Percentiles rank a stretch among this genome's conserved stretches.
phyloP scores from a whole-genome alignment of 192 early-diverging fungal species.

The Coemansia interrupta region DNA sequence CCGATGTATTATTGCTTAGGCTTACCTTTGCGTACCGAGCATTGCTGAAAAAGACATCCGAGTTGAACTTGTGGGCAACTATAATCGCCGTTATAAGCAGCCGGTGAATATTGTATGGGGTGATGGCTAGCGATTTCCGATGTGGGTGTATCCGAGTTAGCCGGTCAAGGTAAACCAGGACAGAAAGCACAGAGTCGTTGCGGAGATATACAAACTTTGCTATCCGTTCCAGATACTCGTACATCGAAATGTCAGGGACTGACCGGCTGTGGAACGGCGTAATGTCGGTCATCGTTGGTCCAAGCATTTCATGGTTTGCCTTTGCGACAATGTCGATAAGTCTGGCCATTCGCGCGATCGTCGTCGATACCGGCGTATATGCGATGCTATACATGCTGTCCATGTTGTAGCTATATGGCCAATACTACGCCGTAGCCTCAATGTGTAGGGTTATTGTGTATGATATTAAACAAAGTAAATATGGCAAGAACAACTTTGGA shows the following conservation, averaged over 20 bases:
- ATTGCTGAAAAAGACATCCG: constrained; percentile 72
- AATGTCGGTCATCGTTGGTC: constrained; percentile 23
- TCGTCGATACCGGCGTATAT: constrained; percentile 31
- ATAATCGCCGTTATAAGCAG: constrained; percentile 67
- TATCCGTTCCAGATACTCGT: constrained; percentile 64
- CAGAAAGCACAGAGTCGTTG: constrained; percentile 63
- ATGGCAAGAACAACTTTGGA: too few species aligned
- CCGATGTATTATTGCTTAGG: too few species aligned
- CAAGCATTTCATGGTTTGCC: constrained; percentile 26
- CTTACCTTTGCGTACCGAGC: constrained; percentile 63
- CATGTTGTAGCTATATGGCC: neutral
- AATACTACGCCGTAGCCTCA: neutral
- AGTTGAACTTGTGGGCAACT: constrained; percentile 71
- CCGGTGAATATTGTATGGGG: constrained; percentile 68
- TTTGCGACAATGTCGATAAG: constrained; percentile 29
- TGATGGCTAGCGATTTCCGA: constrained; percentile 55
- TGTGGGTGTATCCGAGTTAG: constrained; percentile 51
- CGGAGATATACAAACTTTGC: constrained; percentile 65
- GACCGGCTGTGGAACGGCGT: constrained; percentile 72
- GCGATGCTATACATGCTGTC: constrained; percentile 36
- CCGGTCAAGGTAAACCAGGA: constrained; percentile 74
- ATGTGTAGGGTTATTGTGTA: too few species aligned
- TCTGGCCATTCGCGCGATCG: constrained; percentile 32
- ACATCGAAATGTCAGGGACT: constrained; percentile 62
- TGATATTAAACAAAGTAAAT: too few species aligned